phyloP scores from a whole-genome alignment of 2,329 filamentous ascomycete species.

The Rasamsonia emersonii region DNA sequence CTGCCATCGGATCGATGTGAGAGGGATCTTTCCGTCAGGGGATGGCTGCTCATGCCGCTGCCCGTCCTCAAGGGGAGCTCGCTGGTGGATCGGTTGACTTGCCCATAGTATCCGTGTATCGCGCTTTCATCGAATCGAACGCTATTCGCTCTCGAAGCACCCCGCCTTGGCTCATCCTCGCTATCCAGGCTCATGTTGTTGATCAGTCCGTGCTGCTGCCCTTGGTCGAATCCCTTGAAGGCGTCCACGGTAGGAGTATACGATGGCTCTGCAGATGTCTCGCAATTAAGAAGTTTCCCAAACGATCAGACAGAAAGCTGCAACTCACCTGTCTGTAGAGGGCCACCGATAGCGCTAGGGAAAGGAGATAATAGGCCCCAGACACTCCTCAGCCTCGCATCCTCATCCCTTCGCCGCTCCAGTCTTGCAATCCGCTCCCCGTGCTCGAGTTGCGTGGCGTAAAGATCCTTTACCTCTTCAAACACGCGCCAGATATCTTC shows the following conservation, averaged over 20 bases:
- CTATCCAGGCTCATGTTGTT: conserved; percentile 75
- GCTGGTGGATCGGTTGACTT: conserved; percentile 70
- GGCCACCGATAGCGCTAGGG: conserved; percentile 72
- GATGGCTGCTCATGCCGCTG: conserved; percentile 68
- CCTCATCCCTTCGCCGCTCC: conserved; percentile 55
- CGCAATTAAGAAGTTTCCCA: conserved; percentile 2
- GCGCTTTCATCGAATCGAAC: conserved; percentile 96
- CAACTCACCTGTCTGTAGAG: conserved; percentile 72
- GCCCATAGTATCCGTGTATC: conserved; percentile 80
- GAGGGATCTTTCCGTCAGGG: conserved; percentile 79
- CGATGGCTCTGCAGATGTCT: conserved; percentile 54
- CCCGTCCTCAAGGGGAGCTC: conserved; percentile 73
- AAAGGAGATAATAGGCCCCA: conserved; percentile 84
- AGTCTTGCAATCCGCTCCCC: conserved; percentile 52
- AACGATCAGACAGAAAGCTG: conserved; percentile 4
- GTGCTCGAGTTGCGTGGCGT: conserved; percentile 53
- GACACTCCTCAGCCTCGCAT: conserved; percentile 65
- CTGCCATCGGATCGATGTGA: conserved; percentile 95
- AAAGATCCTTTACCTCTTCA: conserved; percentile 53
- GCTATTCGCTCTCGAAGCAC: conserved; percentile 87
- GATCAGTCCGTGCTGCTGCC: conserved; percentile 70
- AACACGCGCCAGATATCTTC: conserved; percentile 59
- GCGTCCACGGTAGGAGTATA: conserved; percentile 73
- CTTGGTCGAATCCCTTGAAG: conserved; percentile 79
- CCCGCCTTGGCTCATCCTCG: conserved; percentile 77